phyloP scores from a whole-genome alignment of 257 asterid species.

The Capsicum pubescens region DNA sequence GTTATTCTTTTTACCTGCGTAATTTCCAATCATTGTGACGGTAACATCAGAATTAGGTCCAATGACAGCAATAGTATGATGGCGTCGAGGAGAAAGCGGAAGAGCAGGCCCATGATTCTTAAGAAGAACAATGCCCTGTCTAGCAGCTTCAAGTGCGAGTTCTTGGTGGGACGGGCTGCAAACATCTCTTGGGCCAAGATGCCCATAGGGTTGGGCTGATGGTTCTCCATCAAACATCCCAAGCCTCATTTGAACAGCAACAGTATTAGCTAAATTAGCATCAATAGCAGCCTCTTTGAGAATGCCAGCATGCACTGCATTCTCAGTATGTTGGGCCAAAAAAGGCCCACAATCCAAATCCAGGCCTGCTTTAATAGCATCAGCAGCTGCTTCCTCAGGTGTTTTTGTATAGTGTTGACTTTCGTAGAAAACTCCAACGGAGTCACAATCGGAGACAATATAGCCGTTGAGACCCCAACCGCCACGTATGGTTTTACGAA shows the following conservation, averaged over 20 bases:
- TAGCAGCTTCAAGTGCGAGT: slow-evolving; percentile 79
- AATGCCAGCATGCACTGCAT: slow-evolving; percentile 62
- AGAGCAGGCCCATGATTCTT: slow-evolving; percentile 64
- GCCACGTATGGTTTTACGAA: slow-evolving; percentile 65
- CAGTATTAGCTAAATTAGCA: slow-evolving; percentile 58
- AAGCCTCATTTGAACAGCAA: slow-evolving; percentile 73
- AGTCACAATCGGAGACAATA: slow-evolving; percentile 83
- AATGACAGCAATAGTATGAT: slow-evolving; percentile 66
- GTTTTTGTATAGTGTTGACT: slow-evolving; percentile 77
- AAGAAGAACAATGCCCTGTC: slow-evolving; percentile 78
- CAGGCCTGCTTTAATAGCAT: slow-evolving; percentile 78
- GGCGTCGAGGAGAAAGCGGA: slow-evolving; percentile 62
- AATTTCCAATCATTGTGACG: slow-evolving; percentile 78
- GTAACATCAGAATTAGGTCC: slow-evolving; percentile 83
- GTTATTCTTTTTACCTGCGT: slow-evolving; percentile 58
- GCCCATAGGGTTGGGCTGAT: slow-evolving; percentile 55
- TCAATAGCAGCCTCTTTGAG: slow-evolving; percentile 60
- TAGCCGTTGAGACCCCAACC: slow-evolving; percentile 80
- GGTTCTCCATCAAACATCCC: slow-evolving; percentile 92
- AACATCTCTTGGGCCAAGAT: slow-evolving; percentile 69
- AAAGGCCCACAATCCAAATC: slow-evolving; percentile 88
- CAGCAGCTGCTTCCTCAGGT: slow-evolving; percentile 87
- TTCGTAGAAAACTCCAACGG: slow-evolving; percentile 75
- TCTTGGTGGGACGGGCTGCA: slow-evolving; percentile 71
- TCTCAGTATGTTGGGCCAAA: slow-evolving; percentile 61